These are phyloP conservation scores for Citrullus mucosospermus DNA, from an alignment of 306 rosid genomes.

Conservation along the genomic window DNA sequence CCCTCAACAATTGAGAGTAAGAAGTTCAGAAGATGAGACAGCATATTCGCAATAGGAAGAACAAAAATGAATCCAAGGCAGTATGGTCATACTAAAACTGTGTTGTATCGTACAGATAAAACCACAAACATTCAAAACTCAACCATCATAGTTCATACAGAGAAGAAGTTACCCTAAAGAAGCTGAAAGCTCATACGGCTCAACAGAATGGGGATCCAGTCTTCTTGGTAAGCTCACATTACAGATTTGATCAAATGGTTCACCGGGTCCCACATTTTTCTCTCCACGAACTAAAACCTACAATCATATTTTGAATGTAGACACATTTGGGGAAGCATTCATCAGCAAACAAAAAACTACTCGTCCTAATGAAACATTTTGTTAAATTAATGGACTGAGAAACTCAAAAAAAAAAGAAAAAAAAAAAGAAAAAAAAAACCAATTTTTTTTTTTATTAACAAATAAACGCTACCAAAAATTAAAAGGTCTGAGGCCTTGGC, in stretches of 20 bases:
- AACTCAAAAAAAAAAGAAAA: not conserved
- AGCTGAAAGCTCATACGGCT: constrained; percentile 85
- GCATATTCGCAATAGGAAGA: not conserved
- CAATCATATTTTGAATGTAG: constrained; percentile 1
- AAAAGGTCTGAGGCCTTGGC: not conserved
- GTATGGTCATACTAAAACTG: not conserved
- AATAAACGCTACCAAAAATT: not conserved
- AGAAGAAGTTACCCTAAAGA: constrained; percentile 61
- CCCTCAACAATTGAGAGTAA: not conserved
- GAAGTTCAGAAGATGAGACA: constrained; percentile 4
- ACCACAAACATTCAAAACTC: not conserved
- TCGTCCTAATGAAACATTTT: not conserved
- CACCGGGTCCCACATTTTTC: constrained; percentile 42
- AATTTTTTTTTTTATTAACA: too few relatives aligned
- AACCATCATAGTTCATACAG: not conserved
- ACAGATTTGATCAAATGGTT: constrained; percentile 79
- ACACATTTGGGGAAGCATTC: not conserved
- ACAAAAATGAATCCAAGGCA: constrained; percentile 13
- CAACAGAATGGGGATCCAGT: constrained; percentile 88
- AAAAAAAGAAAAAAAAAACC: not conserved
- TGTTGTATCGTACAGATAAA: not conserved
- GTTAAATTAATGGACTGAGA: constrained; percentile 1
- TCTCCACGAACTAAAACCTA: constrained; percentile 59
- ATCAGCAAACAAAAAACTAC: not conserved
- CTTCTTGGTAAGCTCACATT: constrained; percentile 83